phyloP scores from a whole-genome alignment of 2,329 filamentous ascomycete genomes.

The Penicillium palitans region DNA sequence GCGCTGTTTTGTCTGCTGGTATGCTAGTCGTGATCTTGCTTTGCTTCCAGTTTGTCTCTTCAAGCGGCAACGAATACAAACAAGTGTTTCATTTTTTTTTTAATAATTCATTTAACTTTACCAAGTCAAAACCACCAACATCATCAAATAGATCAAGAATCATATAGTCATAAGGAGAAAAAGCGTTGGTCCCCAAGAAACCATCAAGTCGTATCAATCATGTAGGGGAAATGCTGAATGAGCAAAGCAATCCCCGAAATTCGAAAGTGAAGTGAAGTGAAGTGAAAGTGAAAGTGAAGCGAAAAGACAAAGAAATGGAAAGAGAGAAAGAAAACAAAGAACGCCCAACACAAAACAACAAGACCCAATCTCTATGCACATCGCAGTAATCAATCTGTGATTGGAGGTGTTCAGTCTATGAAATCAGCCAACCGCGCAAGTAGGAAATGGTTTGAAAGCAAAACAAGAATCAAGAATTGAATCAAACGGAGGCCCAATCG shows the following conservation, averaged over 20 bases:
- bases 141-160: conserved; percentile 6
- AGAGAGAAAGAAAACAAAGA: not conserved
- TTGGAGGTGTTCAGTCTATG: conserved; percentile 22
- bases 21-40: not conserved
- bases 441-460: conserved; percentile 12
- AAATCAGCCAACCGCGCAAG: conserved; percentile 12
- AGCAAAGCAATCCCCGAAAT: conserved; percentile 10
- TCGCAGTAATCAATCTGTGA: conserved; percentile 11
- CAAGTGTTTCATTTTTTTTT: conserved; percentile 4
- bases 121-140: not conserved
- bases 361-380: conserved; percentile 24
- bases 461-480: conserved; percentile 2
- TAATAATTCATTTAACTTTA: conserved; percentile 1
- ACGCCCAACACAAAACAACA: not conserved
- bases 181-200: not conserved
- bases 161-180: conserved; percentile 7
- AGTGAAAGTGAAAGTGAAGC: not conserved
- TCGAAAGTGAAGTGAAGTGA: not conserved
- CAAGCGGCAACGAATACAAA: not conserved
- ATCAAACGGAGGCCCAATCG: conserved; percentile 2
- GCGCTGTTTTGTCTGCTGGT: not conserved
- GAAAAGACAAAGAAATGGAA: not conserved
- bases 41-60: not conserved
- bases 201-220: conserved; percentile 21
- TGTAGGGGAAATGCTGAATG: conserved; percentile 10